phyloP scores from a whole-genome alignment of 1,284 basidiomycete species.

The Tremellales sp. region DNA sequence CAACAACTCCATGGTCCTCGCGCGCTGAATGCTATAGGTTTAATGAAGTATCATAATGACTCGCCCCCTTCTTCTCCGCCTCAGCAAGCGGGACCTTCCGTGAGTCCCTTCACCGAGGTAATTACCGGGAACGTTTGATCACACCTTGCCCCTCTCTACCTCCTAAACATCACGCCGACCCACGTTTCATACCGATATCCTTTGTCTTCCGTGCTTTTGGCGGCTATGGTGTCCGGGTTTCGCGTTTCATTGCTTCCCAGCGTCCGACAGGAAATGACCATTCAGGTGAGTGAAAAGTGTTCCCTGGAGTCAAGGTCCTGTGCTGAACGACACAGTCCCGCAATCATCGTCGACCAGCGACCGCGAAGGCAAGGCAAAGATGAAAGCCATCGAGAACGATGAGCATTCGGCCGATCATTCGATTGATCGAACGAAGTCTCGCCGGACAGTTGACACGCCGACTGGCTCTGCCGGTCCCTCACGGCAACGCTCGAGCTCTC shows the following conservation, averaged over 20 bases:
- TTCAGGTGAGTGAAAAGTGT: no score
- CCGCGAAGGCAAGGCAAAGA: no score
- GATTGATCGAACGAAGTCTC: no score
- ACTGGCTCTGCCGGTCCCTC: background rate
- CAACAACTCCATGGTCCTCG: no score
- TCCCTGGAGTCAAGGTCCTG: no score
- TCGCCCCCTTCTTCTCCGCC: constrained; percentile 13
- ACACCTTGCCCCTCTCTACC: constrained; percentile 22
- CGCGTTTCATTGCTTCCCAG: no score
- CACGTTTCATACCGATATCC: background rate
- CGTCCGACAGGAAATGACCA: no score
- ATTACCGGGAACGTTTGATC: constrained; percentile 12
- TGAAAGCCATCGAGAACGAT: no score
- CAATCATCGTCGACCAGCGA: no score
- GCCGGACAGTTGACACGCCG: no score
- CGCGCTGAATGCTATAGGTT: constrained; percentile 10
- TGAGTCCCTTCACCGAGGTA: constrained; percentile 12
- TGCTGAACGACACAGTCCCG: no score
- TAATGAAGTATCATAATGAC: constrained; percentile 27
- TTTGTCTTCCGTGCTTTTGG: constrained; percentile 4
- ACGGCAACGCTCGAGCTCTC: background rate
- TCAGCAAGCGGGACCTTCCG: constrained; percentile 6
- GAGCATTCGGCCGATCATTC: no score
- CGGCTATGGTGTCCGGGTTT: background rate
- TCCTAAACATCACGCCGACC: constrained; percentile 1